These are phyloP conservation scores for Fusarium verticillioides DNA, from an alignment of 2,329 filamentous ascomycete species.

Conservation along the genomic window DNA sequence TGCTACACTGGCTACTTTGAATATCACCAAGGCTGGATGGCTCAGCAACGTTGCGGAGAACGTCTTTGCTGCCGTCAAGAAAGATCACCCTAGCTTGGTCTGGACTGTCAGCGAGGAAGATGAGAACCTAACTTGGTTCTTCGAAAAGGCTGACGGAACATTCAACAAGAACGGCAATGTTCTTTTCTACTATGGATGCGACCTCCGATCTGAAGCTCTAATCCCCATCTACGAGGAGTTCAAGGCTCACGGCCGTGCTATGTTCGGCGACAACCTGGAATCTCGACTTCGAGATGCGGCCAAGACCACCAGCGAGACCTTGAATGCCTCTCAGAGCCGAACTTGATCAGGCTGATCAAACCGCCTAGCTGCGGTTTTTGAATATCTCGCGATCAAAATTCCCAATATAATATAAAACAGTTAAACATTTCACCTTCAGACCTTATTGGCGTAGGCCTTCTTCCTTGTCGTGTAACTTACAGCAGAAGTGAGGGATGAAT, in stretches of 20 bases:
- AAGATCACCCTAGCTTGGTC: constrained; percentile 88
- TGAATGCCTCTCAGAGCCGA: constrained; percentile 47
- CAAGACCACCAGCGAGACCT: constrained; percentile 70
- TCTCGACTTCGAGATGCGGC: constrained; percentile 84
- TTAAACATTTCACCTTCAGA: background rate
- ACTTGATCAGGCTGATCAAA: constrained; percentile 23
- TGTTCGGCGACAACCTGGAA: constrained; percentile 92
- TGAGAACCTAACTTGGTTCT: constrained; percentile 98
- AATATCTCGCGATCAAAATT: background rate
- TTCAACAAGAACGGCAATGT: constrained; percentile 87
- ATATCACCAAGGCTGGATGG: constrained; percentile 95
- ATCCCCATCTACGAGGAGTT: constrained; percentile 82
- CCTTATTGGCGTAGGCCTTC: background rate
- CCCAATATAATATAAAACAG: background rate
- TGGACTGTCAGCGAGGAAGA: constrained; percentile 98
- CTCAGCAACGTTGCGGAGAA: constrained; percentile 95
- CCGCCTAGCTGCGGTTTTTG: background rate
- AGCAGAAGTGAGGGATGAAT: background rate
- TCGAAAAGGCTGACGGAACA: constrained; percentile 95
- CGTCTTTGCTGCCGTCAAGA: constrained; percentile 92
- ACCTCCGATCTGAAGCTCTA: constrained; percentile 79
- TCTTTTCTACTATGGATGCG: constrained; percentile 95
- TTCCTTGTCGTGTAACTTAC: background rate
- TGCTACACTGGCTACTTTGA: constrained; percentile 88
- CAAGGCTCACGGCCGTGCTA: constrained; percentile 80